phyloP scores from a whole-genome alignment of 768 basidiomycete genomes.

The Suillus spraguei region DNA sequence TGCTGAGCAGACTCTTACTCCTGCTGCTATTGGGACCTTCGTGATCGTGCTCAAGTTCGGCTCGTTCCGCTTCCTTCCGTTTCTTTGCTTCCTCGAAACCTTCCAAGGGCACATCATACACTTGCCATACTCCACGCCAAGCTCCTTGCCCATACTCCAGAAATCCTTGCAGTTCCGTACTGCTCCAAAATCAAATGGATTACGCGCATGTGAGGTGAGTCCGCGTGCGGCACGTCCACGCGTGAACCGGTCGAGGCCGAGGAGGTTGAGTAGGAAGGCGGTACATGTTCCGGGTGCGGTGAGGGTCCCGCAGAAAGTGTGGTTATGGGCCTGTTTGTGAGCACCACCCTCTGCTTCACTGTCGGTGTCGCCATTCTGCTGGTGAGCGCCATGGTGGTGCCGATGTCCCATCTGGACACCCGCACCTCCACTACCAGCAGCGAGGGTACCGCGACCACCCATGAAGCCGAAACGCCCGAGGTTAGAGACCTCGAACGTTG shows the following conservation, averaged over 20 bases:
- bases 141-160: constrained; percentile 83
- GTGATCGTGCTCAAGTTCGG: constrained; percentile 45
- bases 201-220: constrained; percentile 68
- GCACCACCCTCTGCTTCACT: constrained; percentile 32
- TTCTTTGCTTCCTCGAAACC: constrained; percentile 79
- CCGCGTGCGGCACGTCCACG: constrained; percentile 88
- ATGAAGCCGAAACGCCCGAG: constrained; percentile 95
- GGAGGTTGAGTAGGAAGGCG: constrained; percentile 83
- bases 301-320: constrained; percentile 35
- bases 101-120: constrained; percentile 89
- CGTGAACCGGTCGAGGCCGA: constrained; percentile 94
- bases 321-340: constrained; percentile 50
- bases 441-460: constrained; percentile 84
- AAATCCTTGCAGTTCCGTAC: constrained; percentile 88
- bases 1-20: constrained; percentile 40
- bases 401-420: constrained; percentile 78
- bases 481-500: constrained; percentile 94
- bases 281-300: constrained; percentile 36
- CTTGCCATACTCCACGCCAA: constrained; percentile 89
- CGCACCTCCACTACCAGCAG: constrained; percentile 54
- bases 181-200: constrained; percentile 90
- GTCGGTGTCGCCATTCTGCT: constrained; percentile 50
- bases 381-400: constrained; percentile 43
- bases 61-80: constrained; percentile 53
- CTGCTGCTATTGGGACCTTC: constrained; percentile 41